Evolutionary conservation across 164 flowering plant genomes (phyloP), one percentile per base, ranked within the genome.

Genomic region (Nelumbo lutea): DNA sequence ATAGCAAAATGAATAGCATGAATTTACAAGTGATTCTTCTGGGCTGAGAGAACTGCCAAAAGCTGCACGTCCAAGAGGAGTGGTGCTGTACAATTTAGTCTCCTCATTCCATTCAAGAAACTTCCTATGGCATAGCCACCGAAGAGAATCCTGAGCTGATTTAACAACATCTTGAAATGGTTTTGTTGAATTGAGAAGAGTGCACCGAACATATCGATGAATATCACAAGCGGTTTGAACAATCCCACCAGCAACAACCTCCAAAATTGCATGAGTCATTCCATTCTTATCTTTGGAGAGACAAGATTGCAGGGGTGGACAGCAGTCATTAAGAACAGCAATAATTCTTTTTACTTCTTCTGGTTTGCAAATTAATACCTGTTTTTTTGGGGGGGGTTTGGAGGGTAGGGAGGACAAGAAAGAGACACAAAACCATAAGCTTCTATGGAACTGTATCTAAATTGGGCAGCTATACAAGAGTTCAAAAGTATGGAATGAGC

Each of bases 241-340:
- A 79, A 95, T 89, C 27, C 97, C 95, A 59, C 96, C 91, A 75
- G 98, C 96, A 76, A 92, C 97, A 72, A 95, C 99, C 78, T 95
- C 98, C 68, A 95, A 80, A 62, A 95, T 95, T 71, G 99, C 99
- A 84, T 92, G 99, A 72, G 87, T 95, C 99, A 95, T 92, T 80
- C 98, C 98, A 82, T 92, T 95, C 76, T 86, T 89, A 75, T 92
- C 99, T 76, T 95, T 97, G 60, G 98, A 86, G 43, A 95, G 79
- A 79, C 99, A 95, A 71, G 99, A 95, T 70, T 86, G 84, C 79
- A 95, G 77, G 52, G 97, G 90, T 42, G 91, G 91, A 71, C 97
- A 90, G 77, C 81, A 77, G 68, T 90, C 93, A 70, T 87, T 89
- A 64, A 95, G 83, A 77, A 95, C 76, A 63, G 83, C 79, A 55